Percentiles rank a stretch among this genome's conserved stretches.
Conservation (phyloP, 2,329 filamentous ascomycete genomes). For the Phialophora expanda region DNA sequence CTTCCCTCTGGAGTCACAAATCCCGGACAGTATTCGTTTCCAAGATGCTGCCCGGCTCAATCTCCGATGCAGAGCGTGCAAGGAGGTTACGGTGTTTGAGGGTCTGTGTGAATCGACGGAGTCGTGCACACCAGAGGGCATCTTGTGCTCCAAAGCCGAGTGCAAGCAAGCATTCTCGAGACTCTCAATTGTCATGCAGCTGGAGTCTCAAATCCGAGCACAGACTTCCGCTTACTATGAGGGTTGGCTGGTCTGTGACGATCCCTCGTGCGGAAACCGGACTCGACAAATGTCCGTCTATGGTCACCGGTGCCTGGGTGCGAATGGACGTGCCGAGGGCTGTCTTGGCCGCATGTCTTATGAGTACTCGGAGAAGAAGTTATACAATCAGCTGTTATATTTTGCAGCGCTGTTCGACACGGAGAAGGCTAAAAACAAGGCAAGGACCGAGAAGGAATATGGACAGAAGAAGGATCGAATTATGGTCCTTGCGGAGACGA, state of each 20-base stretch:
- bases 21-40: conserved; percentile 89
- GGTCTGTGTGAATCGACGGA: conserved; percentile 68
- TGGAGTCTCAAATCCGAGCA: conserved; percentile 80
- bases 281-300: conserved; percentile 94
- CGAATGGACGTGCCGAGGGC: conserved; percentile 79
- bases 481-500: conserved; percentile 76
- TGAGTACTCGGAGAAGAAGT: conserved; percentile 82
- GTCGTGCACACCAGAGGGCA: conserved; percentile 72
- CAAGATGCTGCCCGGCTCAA: conserved; percentile 76
- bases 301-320: conserved; percentile 85
- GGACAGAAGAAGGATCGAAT: conserved; percentile 69
- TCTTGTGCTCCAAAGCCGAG: conserved; percentile 68
- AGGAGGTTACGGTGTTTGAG: conserved; percentile 72
- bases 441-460: conserved; percentile 55
- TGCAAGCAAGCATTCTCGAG: conserved; percentile 71
- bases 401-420: conserved; percentile 85
- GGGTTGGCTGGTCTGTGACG: conserved; percentile 88
- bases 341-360: conserved; percentile 88
- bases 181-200: conserved; percentile 79
- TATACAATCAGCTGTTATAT: conserved; percentile 95
- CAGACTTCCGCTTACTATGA: conserved; percentile 88
- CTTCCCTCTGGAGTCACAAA: conserved; percentile 89
- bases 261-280: conserved; percentile 80
- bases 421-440: conserved; percentile 71
- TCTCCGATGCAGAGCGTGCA: conserved; percentile 83